phyloP scores from a whole-genome alignment of 1,284 basidiomycete genomes.

The Cerioporus squamosus region DNA sequence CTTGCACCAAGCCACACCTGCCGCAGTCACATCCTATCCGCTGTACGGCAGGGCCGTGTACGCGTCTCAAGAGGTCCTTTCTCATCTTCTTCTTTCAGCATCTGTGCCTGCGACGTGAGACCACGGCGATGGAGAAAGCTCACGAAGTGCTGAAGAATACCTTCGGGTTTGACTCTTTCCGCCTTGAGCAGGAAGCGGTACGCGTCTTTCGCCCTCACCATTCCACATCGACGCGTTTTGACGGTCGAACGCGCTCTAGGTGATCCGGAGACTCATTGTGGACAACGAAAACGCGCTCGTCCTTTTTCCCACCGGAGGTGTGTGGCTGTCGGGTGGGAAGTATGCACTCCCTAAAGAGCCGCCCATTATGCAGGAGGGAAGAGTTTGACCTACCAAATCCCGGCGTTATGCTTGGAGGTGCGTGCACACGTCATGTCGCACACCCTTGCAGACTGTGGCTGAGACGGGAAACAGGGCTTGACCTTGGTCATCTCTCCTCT shows the following conservation, averaged over 20 bases:
- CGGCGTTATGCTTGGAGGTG: slow-evolving; percentile 57
- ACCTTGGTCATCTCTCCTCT: slow-evolving; percentile 79
- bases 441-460: background rate
- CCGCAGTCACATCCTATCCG: no score
- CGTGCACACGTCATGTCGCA: background rate
- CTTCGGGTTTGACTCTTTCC: slow-evolving; percentile 41
- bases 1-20: background rate
- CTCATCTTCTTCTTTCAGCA: no score
- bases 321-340: background rate
- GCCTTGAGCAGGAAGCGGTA: slow-evolving; percentile 42
- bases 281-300: slow-evolving; percentile 45
- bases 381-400: slow-evolving; percentile 64
- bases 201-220: slow-evolving; percentile 8
- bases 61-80: background rate
- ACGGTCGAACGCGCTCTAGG: slow-evolving; percentile 26
- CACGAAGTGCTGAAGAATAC: slow-evolving; percentile 35
- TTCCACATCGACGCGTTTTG: background rate
- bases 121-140: slow-evolving; percentile 36
- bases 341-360: background rate
- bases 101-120: background rate
- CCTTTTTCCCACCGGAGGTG: slow-evolving; percentile 44
- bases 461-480: slow-evolving; percentile 47
- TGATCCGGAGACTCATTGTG: slow-evolving; percentile 42
- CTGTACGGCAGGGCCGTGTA: no score
- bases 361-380: slow-evolving; percentile 36